A percentile compares a stretch with the other conserved stretches of the same genome.
These are phyloP conservation scores for Elsinoe necatrix DNA, from an alignment of 2,329 filamentous ascomycete species.

Conservation along the genomic window DNA sequence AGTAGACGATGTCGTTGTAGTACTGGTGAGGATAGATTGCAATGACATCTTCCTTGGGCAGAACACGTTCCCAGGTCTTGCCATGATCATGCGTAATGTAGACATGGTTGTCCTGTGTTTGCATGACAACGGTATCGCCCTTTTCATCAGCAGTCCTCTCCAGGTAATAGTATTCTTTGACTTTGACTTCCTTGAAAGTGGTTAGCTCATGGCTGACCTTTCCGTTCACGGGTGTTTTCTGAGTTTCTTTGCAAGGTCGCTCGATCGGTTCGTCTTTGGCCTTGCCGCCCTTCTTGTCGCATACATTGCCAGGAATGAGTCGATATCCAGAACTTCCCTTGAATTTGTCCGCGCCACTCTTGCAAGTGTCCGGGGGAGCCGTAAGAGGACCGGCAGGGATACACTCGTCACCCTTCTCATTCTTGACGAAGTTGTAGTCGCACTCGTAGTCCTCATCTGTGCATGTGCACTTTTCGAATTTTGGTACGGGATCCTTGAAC, in stretches of 20 bases:
- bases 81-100: slow-evolving; percentile 79
- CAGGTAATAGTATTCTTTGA: slow-evolving; percentile 61
- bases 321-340: slow-evolving; percentile 84
- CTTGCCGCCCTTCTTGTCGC: slow-evolving; percentile 33
- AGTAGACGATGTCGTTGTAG: slow-evolving; percentile 78
- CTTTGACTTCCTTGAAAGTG: slow-evolving; percentile 53
- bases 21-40: slow-evolving; percentile 69
- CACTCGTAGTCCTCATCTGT: slow-evolving; percentile 84
- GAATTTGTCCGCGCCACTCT: slow-evolving; percentile 63
- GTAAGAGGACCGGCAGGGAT: slow-evolving; percentile 53
- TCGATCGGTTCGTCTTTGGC: slow-evolving; percentile 50
- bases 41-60: slow-evolving; percentile 61
- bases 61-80: slow-evolving; percentile 64
- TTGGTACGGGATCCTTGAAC: slow-evolving; percentile 67
- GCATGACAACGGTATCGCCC: slow-evolving; percentile 55
- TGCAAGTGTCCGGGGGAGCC: slow-evolving; percentile 65
- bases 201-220: slow-evolving; percentile 55
- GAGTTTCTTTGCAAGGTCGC: slow-evolving; percentile 60
- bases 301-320: slow-evolving; percentile 63
- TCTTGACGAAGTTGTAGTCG: slow-evolving; percentile 78
- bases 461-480: slow-evolving; percentile 71
- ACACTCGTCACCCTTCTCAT: slow-evolving; percentile 57
- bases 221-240: slow-evolving; percentile 50
- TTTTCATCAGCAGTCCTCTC: slow-evolving; percentile 61
- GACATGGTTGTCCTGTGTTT: slow-evolving; percentile 51